Percentiles rank a stretch among this genome's conserved stretches.
Conservation (phyloP, 2,329 filamentous ascomycete genomes). For the Botrytis tulipae region DNA sequence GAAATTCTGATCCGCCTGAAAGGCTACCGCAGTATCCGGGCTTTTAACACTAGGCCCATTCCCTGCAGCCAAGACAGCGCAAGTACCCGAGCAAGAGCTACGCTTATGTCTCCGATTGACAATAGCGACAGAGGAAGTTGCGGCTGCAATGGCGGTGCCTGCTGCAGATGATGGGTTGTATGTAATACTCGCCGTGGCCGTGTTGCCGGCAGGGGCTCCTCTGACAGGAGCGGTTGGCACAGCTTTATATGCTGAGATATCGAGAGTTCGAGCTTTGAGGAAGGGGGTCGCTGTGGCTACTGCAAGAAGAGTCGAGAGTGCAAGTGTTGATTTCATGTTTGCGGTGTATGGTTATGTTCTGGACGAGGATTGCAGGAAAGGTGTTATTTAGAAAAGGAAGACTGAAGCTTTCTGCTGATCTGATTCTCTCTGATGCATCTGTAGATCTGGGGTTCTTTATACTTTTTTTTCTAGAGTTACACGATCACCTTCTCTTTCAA, state of each 20-base stretch:
- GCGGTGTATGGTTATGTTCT: background rate
- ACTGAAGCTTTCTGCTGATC: background rate
- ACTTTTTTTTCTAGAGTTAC: background rate
- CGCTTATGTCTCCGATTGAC: conserved; percentile 15
- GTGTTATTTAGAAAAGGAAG: background rate
- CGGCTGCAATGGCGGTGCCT: background rate
- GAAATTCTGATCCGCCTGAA: background rate
- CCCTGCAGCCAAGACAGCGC: conserved; percentile 3
- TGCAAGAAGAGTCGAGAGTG: background rate
- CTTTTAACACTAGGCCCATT: conserved; percentile 11
- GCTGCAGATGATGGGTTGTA: conserved; percentile 16
- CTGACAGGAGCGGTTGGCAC: conserved; percentile 7
- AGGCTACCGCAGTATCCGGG: conserved; percentile 12
- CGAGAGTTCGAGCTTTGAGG: conserved; percentile 15
- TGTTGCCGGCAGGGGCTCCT: conserved; percentile 16
- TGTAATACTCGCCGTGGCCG: background rate
- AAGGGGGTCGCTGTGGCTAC: conserved; percentile 3
- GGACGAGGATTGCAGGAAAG: background rate
- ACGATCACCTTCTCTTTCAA: background rate
- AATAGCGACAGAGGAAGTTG: background rate
- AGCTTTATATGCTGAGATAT: conserved; percentile 18
- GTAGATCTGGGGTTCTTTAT: conserved; percentile 1
- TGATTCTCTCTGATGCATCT: background rate
- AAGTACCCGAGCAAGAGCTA: background rate
- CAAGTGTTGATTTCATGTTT: conserved; percentile 11